Base-by-base conservation (phyloP, 1,139 yeast species). In the Yarrowia galli region DNA sequence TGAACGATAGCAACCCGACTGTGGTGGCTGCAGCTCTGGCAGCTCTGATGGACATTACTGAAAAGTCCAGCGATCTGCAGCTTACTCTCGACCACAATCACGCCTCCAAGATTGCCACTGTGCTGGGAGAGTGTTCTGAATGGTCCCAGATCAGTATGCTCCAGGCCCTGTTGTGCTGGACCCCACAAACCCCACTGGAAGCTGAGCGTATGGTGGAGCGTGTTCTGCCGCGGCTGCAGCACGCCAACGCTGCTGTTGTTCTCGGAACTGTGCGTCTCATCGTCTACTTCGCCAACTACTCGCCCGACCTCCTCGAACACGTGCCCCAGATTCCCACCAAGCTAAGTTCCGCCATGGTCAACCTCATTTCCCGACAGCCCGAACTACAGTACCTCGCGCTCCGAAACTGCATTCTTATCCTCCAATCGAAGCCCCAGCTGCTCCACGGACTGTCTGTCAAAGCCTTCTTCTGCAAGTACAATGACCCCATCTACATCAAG, bases 401-500 rank as follows among this genome's bases (percentile, higher is more conserved):
- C 70, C 80, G 98, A 74, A 93, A 93, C 75, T 89, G 92, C 63
- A 91, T 92, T 28, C 77, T 93, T 48, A 79, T 93, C 25, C 82
- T 92, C 42, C 83, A 92, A 69, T 87, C 92, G 53, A 84, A 88
- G 69, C 88, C 88, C 22, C 83, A 85, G 23, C 80, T 91, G 69
- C 79, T 91, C 7, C 80, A 81, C 25, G 54, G 46, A 2, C 81
- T 91, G 68, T 96, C 89, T 71, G 92, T 89, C 35, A 86, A 87
- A 69, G 85, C 87, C 79, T 91, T 93, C 76, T 92, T 91, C 77
- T 89, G 96, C 77, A 87, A 87, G 71, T 95, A 92, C 80, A 91
- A 92, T 72, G 99, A 96, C 78, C 99, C 99, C 22, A 82, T 93
- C 66, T 96, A 96, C 77, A 84, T 96, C 73, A 96, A 96, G 78